phyloP scores from a whole-genome alignment of 441 rosid genomes.

The Croton setiger region DNA sequence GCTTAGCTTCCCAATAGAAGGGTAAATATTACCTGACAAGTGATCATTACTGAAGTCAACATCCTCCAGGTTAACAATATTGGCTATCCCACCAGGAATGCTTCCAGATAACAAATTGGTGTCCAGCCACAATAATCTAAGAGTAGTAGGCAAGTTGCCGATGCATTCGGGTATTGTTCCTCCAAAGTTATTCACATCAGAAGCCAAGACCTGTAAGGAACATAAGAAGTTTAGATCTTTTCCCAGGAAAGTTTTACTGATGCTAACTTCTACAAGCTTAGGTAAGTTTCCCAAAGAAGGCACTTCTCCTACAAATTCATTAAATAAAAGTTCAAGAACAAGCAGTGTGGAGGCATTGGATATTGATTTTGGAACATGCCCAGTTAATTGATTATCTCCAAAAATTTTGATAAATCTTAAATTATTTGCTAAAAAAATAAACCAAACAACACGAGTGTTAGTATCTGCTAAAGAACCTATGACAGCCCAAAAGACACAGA shows the following conservation, averaged over 20 bases:
- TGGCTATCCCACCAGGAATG: slow-evolving; percentile 27
- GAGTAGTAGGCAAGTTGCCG: slow-evolving; percentile 16
- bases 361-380: not conserved
- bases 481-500: too few species aligned
- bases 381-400: not conserved
- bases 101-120: slow-evolving; percentile 14
- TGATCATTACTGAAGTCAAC: slow-evolving; percentile 13
- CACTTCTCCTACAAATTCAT: not conserved
- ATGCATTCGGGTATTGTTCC: slow-evolving; percentile 19
- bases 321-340: not conserved
- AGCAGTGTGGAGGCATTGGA: not conserved
- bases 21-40: not conserved
- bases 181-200: slow-evolving; percentile 11
- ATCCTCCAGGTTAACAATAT: slow-evolving; percentile 24
- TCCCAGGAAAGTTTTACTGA: slow-evolving; percentile 13
- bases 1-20: not conserved
- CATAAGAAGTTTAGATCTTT: slow-evolving; percentile 19
- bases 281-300: slow-evolving; percentile 3
- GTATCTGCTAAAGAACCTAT: too few species aligned
- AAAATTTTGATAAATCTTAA: too few species aligned
- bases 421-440: too few species aligned
- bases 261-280: not conserved
- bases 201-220: not conserved
- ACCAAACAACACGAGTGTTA: too few species aligned
- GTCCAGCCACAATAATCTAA: not conserved